Percentiles rank a stretch among this genome's conserved stretches.
phyloP scores from a whole-genome alignment of 306 rosid genomes.

The Phaseolus lunatus region DNA sequence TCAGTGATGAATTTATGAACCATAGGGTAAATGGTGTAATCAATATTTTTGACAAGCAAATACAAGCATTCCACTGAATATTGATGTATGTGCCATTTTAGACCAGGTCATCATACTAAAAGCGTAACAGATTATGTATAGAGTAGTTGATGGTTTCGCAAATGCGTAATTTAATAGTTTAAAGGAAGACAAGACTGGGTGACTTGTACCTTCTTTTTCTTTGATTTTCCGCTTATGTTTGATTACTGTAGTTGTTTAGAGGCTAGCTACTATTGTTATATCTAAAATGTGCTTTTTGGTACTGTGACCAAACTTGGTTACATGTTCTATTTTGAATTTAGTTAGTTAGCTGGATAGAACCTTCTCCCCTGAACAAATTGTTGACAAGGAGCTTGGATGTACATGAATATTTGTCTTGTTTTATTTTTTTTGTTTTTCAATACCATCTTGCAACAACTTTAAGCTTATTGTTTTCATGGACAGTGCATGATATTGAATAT shows the following conservation, averaged over 20 bases:
- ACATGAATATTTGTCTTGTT: not conserved
- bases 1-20: not conserved
- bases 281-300: not conserved
- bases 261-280: conserved; percentile 8
- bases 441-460: conserved; percentile 39
- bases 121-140: not conserved
- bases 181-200: not conserved
- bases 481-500: conserved; percentile 89
- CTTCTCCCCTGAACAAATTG: conserved; percentile 20
- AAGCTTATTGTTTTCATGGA: conserved; percentile 46
- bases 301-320: conserved; percentile 10
- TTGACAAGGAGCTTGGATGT: conserved; percentile 26
- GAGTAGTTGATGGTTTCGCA: not conserved
- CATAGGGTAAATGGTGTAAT: not conserved
- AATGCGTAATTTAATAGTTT: not conserved
- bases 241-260: conserved; percentile 14
- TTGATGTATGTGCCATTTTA: not conserved
- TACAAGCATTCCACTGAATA: not conserved
- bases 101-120: not conserved
- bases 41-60: conserved; percentile 1
- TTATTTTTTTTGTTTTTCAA: conserved; percentile 7
- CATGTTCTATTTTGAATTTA: conserved; percentile 19
- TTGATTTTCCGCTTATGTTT: not conserved
- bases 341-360: conserved; percentile 7
- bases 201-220: conserved; percentile 3